Evolutionary conservation across 2,329 filamentous ascomycete species (phyloP).

Genomic region (Phaeosphaeria sp.): DNA sequence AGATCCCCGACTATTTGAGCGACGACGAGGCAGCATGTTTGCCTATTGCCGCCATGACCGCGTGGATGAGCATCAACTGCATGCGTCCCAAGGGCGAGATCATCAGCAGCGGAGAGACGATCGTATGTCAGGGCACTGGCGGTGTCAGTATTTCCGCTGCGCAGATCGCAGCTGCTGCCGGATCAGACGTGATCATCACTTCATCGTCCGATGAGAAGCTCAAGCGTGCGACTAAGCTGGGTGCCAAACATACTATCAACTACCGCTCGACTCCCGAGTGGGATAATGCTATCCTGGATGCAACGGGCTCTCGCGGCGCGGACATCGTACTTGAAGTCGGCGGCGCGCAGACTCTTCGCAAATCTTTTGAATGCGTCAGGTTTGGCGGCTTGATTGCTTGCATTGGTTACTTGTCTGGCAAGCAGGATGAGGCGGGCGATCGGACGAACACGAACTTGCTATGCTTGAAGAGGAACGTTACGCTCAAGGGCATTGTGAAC

Average conservation of each 20-base stretch:
- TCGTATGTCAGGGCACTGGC: slow-evolving; percentile 53
- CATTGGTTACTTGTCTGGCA: slow-evolving; percentile 56
- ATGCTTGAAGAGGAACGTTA: slow-evolving; percentile 59
- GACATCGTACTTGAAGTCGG: slow-evolving; percentile 61
- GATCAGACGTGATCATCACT: slow-evolving; percentile 62
- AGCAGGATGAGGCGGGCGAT: slow-evolving; percentile 63
- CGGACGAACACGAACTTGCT: slow-evolving; percentile 67
- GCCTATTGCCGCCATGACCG: slow-evolving; percentile 68
- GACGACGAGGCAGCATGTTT: slow-evolving; percentile 67
- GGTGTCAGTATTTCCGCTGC: slow-evolving; percentile 52
- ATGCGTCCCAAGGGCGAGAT: slow-evolving; percentile 62
- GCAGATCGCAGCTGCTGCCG: slow-evolving; percentile 52
- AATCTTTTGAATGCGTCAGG: slow-evolving; percentile 52
- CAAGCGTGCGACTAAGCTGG: slow-evolving; percentile 60
- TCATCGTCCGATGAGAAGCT: slow-evolving; percentile 65
- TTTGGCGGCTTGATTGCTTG: slow-evolving; percentile 52
- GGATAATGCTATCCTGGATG: slow-evolving; percentile 63
- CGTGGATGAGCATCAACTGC: slow-evolving; percentile 71
- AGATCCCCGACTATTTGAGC: slow-evolving; percentile 62
- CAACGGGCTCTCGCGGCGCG: slow-evolving; percentile 51
- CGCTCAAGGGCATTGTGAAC: slow-evolving; percentile 66
- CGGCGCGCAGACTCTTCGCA: slow-evolving; percentile 58
- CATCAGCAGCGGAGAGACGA: slow-evolving; percentile 49
- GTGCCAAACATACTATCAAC: slow-evolving; percentile 67
- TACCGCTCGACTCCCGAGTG: slow-evolving; percentile 66